Percentiles rank a stretch among this genome's conserved stretches.
Conservation (phyloP, 257 asterid species). For the Salvia splendens region DNA sequence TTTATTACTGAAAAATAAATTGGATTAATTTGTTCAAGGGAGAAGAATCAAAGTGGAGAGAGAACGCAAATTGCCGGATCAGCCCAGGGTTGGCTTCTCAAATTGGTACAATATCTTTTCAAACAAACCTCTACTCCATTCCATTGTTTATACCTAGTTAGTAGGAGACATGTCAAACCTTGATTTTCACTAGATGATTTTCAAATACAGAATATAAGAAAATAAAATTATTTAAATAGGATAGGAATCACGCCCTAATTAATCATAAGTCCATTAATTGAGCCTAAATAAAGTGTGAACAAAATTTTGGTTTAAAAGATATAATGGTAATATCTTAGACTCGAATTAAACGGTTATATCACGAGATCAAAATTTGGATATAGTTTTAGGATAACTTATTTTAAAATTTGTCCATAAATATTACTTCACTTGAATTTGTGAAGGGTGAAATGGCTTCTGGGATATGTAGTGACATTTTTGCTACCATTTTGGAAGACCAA, state of each 20-base stretch:
- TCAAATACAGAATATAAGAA: too few species aligned
- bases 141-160: too few species aligned
- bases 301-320: too few species aligned
- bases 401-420: neutral
- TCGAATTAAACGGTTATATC: too few species aligned
- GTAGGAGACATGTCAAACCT: neutral
- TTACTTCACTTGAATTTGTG: neutral
- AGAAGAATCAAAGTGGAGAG: conserved; percentile 32
- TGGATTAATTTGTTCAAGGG: conserved; percentile 38
- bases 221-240: too few species aligned
- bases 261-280: too few species aligned
- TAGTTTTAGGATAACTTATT: too few species aligned
- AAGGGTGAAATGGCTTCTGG: conserved; percentile 71
- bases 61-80: conserved; percentile 14
- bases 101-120: conserved; percentile 41
- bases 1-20: neutral
- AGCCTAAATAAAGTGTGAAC: too few species aligned
- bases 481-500: conserved; percentile 63
- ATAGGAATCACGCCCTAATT: too few species aligned
- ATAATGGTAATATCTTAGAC: too few species aligned
- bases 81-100: conserved; percentile 44
- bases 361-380: too few species aligned
- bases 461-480: conserved; percentile 47
- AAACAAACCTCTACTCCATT: neutral
- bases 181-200: neutral